Percentiles rank a stretch among this genome's conserved stretches.
Evolutionary conservation across 805 yeast species (phyloP).

Genomic region (Yarrowia sp.): DNA sequence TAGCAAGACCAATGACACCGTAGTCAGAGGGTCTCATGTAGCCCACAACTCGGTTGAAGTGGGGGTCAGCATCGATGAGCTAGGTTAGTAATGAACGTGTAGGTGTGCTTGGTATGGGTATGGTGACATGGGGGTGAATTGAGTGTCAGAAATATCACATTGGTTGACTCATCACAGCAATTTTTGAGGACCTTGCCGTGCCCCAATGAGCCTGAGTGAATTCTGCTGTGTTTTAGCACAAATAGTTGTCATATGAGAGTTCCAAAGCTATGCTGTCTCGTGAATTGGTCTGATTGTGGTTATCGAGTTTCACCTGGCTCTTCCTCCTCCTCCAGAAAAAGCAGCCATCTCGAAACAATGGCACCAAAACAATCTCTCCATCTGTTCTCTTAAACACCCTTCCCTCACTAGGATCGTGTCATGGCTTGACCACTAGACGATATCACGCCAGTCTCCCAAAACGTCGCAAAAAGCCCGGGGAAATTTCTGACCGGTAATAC

Average conservation of each 20-base stretch:
- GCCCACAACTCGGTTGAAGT: constrained; percentile 64
- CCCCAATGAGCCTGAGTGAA: no score
- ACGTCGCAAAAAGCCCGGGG: background rate
- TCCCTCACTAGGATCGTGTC: background rate
- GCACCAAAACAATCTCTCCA: background rate
- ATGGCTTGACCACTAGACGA: background rate
- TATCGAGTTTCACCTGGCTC: background rate
- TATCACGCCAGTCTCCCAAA: background rate
- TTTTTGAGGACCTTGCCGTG: no score
- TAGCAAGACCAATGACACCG: constrained; percentile 47
- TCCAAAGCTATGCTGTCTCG: no score
- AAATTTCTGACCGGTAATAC: background rate
- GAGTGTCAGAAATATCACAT: no score
- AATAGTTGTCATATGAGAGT: no score
- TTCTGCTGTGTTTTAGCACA: no score
- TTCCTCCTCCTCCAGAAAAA: background rate
- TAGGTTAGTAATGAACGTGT: constrained; percentile 28
- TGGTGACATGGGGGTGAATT: background rate
- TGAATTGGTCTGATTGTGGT: background rate
- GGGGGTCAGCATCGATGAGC: constrained; percentile 77
- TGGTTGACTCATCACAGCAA: no score
- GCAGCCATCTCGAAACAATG: background rate
- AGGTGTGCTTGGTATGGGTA: background rate
- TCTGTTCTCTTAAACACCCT: background rate
- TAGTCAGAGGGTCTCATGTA: constrained; percentile 71